Evolutionary conservation across 75 land plant genomes (phyloP).

Genomic region (Cunninghamia lanceolata): DNA sequence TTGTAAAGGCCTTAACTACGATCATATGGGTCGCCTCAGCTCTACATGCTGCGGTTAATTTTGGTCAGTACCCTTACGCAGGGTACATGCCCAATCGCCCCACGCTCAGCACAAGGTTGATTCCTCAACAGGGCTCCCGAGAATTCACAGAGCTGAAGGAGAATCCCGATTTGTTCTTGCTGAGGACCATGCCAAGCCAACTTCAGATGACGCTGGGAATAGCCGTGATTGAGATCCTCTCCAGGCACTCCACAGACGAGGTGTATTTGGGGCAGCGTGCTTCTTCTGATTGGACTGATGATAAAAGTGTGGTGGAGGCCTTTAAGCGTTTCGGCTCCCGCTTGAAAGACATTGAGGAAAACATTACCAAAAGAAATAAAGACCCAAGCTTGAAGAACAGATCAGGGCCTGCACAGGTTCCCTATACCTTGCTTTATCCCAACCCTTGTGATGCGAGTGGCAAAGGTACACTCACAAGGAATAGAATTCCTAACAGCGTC

Average conservation of each 20-base stretch:
- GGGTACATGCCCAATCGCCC: conserved; percentile 51
- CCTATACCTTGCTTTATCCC: conserved; percentile 7
- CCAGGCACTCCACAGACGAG: conserved; percentile 45
- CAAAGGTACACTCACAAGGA: neutral
- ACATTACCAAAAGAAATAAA: conserved; percentile 33
- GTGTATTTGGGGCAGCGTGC: conserved; percentile 55
- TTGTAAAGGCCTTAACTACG: conserved; percentile 42
- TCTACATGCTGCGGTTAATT: too few species aligned
- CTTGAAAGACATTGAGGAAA: conserved; percentile 34
- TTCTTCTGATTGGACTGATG: conserved; percentile 44
- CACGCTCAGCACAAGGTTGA: conserved; percentile 18
- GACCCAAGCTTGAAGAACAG: conserved; percentile 12
- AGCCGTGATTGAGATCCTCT: too few species aligned
- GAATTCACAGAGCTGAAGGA: conserved; percentile 26
- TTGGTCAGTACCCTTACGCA: too few species aligned
- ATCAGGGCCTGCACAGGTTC: neutral
- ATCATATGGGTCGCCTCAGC: too few species aligned
- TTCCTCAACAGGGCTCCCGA: conserved; percentile 24
- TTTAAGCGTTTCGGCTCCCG: conserved; percentile 20
- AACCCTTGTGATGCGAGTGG: neutral
- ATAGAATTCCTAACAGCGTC: conserved; percentile 10
- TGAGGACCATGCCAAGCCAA: too few species aligned
- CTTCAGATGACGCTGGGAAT: too few species aligned
- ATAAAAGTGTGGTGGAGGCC: conserved; percentile 20
- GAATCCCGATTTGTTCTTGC: too few species aligned